Conservation (phyloP, 1,139 yeast species). For the Zygosaccharomyces pseudobailii region DNA sequence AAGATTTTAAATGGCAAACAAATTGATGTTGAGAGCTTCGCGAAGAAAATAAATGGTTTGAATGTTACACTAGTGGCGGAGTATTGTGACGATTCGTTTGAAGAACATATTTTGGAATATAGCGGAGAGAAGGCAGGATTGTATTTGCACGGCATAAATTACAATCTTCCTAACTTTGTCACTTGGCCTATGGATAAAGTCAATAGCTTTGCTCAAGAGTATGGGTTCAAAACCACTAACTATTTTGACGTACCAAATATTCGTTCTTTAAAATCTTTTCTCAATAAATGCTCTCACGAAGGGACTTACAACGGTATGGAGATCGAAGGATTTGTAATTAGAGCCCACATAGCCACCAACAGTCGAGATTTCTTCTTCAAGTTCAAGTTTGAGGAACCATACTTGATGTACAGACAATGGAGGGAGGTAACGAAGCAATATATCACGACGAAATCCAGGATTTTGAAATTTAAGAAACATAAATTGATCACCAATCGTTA, state of each 20-base stretch:
- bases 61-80: conserved; percentile 87
- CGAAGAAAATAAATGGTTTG: conserved; percentile 44
- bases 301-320: conserved; percentile 72
- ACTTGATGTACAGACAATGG: conserved; percentile 82
- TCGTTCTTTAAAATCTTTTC: conserved; percentile 43
- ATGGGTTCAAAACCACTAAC: conserved; percentile 64
- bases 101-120: conserved; percentile 88
- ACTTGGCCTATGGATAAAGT: conserved; percentile 66
- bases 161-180: conserved; percentile 56
- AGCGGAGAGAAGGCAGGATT: conserved; percentile 62
- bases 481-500: conserved; percentile 61
- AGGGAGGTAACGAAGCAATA: conserved; percentile 75
- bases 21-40: conserved; percentile 48
- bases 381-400: conserved; percentile 93
- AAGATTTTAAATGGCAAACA: conserved; percentile 45
- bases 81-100: conserved; percentile 86
- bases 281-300: conserved; percentile 54
- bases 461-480: conserved; percentile 48
- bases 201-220: conserved; percentile 52
- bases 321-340: conserved; percentile 88
- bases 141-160: conserved; percentile 83
- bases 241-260: conserved; percentile 41
- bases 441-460: conserved; percentile 43
- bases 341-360: conserved; percentile 42
- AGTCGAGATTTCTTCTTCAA: conserved; percentile 70